Conservation (phyloP, 441 rosid species). For the Populus hybrid region DNA sequence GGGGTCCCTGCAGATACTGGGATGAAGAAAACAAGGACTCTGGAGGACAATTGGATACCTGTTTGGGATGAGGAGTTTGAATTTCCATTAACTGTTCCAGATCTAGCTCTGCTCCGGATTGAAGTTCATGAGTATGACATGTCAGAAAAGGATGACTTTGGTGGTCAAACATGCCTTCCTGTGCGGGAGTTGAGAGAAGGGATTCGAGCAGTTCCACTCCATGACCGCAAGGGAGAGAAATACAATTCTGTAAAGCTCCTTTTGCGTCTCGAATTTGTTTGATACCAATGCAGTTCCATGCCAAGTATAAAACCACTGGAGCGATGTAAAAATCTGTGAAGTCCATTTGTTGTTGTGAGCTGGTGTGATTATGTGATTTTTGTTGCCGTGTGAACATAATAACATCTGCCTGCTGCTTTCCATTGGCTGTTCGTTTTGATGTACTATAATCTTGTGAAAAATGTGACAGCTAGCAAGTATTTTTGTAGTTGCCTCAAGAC, state of each 20-base stretch:
- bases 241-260: conserved; percentile 71
- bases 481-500: neutral
- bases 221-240: conserved; percentile 42
- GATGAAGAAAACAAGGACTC: conserved; percentile 58
- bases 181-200: conserved; percentile 61
- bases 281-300: conserved; percentile 20
- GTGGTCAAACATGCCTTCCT: conserved; percentile 76
- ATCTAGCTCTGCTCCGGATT: conserved; percentile 62
- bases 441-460: neutral
- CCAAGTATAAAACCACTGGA: neutral
- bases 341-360: conserved; percentile 15
- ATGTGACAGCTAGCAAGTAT: neutral
- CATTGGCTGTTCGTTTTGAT: neutral
- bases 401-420: neutral
- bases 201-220: conserved; percentile 59
- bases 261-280: conserved; percentile 52
- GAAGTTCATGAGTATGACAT: conserved; percentile 78
- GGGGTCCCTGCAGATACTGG: conserved; percentile 64
- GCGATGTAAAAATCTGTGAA: conserved; percentile 24
- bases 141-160: conserved; percentile 79
- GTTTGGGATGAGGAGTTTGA: conserved; percentile 70
- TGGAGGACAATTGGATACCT: conserved; percentile 75
- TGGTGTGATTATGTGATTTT: conserved; percentile 8
- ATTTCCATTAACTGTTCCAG: conserved; percentile 76
- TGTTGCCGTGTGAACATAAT: conserved; percentile 6